Conservation (phyloP, 345 rosid genomes). For the Euclidium syriacum region DNA sequence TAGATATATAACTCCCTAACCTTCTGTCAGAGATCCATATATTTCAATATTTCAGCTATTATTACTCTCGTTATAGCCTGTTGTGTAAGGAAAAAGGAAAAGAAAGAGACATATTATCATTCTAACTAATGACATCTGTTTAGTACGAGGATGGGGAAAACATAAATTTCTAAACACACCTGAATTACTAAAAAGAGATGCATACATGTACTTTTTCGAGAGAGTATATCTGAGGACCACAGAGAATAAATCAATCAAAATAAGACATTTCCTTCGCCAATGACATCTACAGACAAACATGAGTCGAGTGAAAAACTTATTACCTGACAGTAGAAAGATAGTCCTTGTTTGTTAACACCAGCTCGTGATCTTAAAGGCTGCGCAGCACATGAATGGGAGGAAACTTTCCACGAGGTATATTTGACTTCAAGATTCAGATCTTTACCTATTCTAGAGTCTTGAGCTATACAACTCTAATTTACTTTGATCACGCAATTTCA, state of each 20-base stretch:
- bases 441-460: neutral
- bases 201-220: neutral
- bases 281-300: neutral
- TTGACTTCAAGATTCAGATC: neutral
- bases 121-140: neutral
- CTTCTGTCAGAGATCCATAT: conserved; percentile 6
- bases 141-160: neutral
- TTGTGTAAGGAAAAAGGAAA: neutral
- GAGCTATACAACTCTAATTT: neutral
- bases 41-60: conserved; percentile 3
- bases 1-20: neutral
- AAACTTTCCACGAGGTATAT: neutral
- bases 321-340: conserved; percentile 12
- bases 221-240: neutral
- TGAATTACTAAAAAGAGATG: neutral
- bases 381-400: neutral
- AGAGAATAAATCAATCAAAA: neutral
- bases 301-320: neutral
- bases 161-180: neutral
- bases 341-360: conserved; percentile 2
- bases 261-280: neutral
- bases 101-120: neutral
- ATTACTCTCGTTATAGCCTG: conserved; percentile 12
- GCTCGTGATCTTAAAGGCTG: neutral
- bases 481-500: neutral